phyloP scores from a whole-genome alignment of 352 stramenopile species.

The Phytophthora boehmeriae region DNA sequence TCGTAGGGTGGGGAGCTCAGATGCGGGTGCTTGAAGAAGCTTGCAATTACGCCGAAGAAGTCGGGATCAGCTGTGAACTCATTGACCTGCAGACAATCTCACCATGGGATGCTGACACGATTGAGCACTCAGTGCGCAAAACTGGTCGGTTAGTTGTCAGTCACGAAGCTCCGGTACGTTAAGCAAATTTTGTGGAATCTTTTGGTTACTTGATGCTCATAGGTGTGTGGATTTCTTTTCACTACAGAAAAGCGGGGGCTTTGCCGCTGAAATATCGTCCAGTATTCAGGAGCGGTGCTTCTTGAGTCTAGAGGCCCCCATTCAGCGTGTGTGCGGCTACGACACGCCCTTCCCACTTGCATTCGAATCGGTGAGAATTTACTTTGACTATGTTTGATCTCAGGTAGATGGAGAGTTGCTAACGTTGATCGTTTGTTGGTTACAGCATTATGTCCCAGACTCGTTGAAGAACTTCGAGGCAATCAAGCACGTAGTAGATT shows the following conservation, averaged over 20 bases:
- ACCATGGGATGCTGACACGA: slow-evolving; percentile 96
- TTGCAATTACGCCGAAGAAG: slow-evolving; percentile 86
- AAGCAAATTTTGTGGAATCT: not conserved
- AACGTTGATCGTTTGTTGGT: slow-evolving; percentile 2
- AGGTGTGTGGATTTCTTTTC: slow-evolving; percentile 1
- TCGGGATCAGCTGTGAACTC: slow-evolving; percentile 96
- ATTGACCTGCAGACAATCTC: slow-evolving; percentile 98
- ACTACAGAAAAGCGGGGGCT: slow-evolving; percentile 88
- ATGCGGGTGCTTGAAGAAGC: slow-evolving; percentile 88
- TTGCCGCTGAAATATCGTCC: slow-evolving; percentile 96
- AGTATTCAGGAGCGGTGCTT: slow-evolving; percentile 95
- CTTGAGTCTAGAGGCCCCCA: slow-evolving; percentile 95
- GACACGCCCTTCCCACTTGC: slow-evolving; percentile 98
- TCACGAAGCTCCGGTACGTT: slow-evolving; percentile 95
- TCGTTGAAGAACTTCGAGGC: slow-evolving; percentile 95
- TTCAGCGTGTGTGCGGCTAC: slow-evolving; percentile 94
- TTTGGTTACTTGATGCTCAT: slow-evolving; percentile 8
- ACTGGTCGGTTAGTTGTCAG: slow-evolving; percentile 96
- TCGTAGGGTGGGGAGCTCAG: slow-evolving; percentile 95
- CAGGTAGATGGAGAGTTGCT: not conserved
- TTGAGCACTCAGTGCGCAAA: slow-evolving; percentile 96
- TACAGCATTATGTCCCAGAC: slow-evolving; percentile 91
- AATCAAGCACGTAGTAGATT: slow-evolving; percentile 93
- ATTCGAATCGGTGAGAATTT: slow-evolving; percentile 90
- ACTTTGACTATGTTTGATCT: not conserved